phyloP scores from a whole-genome alignment of 225 moss, liverwort and hornwort genomes.

The Sphagnum contortum region DNA sequence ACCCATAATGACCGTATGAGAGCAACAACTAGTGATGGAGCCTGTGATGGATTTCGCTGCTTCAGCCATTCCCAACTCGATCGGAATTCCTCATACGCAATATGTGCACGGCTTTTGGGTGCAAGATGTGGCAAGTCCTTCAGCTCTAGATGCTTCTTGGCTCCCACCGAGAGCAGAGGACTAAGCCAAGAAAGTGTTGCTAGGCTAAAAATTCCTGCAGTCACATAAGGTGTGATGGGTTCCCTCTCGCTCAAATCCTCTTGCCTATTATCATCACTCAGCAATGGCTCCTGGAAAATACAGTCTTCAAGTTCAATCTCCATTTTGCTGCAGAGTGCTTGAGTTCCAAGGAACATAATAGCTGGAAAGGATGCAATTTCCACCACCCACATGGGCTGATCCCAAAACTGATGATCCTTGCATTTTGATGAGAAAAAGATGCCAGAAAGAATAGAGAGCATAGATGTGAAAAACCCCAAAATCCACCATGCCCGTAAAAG shows the following conservation, averaged over 20 bases:
- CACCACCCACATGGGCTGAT: conserved; percentile 1
- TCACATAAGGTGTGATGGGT: conserved; percentile 40
- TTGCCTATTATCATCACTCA: conserved; percentile 3
- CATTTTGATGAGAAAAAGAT: conserved; percentile 9
- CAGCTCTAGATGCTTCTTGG: conserved; percentile 56
- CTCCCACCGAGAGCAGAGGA: conserved; percentile 47
- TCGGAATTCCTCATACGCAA: conserved; percentile 29
- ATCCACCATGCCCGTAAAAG: conserved; percentile 48
- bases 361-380: conserved; percentile 35
- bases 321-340: conserved; percentile 27
- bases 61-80: conserved; percentile 57
- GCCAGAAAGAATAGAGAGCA: conserved; percentile 14
- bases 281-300: conserved; percentile 29
- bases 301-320: conserved; percentile 22
- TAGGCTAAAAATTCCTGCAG: conserved; percentile 44
- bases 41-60: conserved; percentile 12
- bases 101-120: conserved; percentile 36
- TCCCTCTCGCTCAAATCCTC: conserved; percentile 15
- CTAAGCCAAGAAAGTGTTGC: conserved; percentile 55
- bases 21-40: conserved; percentile 45
- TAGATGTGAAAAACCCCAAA: conserved; percentile 21
- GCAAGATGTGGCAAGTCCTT: conserved; percentile 55
- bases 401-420: conserved; percentile 15
- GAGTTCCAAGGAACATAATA: conserved; percentile 20
- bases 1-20: conserved; percentile 48